phyloP scores from a whole-genome alignment of 2,329 filamentous ascomycete species.

The Xylaria sp. region DNA sequence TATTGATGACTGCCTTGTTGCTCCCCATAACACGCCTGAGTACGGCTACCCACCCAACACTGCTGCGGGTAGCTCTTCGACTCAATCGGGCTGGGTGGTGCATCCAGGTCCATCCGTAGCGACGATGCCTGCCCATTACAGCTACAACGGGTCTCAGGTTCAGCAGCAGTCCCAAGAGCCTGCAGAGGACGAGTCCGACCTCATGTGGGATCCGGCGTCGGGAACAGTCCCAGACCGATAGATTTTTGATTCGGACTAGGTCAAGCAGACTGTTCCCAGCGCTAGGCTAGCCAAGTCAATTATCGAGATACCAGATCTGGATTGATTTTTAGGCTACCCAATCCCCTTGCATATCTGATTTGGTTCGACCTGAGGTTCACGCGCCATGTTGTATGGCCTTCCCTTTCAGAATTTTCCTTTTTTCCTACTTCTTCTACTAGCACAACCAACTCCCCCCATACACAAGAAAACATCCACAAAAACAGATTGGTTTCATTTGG shows the following conservation, averaged over 20 bases:
- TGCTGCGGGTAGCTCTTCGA: not conserved
- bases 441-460: too few relatives aligned
- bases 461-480: too few relatives aligned
- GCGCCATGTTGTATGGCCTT: not conserved
- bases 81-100: not conserved
- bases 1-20: not conserved
- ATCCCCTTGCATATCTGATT: conserved; percentile 11
- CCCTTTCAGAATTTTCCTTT: not conserved
- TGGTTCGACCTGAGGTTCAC: conserved; percentile 5
- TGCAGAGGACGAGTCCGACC: not conserved
- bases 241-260: not conserved
- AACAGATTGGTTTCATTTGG: too few relatives aligned
- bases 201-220: not conserved
- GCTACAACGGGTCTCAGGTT: too few relatives aligned
- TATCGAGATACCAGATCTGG: not conserved
- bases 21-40: not conserved
- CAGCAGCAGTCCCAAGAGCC: not conserved
- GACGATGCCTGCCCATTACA: not conserved
- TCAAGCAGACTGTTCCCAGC: too few relatives aligned
- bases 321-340: conserved; percentile 5
- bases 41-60: not conserved
- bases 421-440: not conserved
- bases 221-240: not conserved
- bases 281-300: not conserved
- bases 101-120: not conserved